A percentile compares a stretch with the other conserved stretches of the same genome.
These are phyloP conservation scores for Coemansia sp. DNA, from an alignment of 192 early-diverging fungal genomes.

Conservation along the genomic window DNA sequence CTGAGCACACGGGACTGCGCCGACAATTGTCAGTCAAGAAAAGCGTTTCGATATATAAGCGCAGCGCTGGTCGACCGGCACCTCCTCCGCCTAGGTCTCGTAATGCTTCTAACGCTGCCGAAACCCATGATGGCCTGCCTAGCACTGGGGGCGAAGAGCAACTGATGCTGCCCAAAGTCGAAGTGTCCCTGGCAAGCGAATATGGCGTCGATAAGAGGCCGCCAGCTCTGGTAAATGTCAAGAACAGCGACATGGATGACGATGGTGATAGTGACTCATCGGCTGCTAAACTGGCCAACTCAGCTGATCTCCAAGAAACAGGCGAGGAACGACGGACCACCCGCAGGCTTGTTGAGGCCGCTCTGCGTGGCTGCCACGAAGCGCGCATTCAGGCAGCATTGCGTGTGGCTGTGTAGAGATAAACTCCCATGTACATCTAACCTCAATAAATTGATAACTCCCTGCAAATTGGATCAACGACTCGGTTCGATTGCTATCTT, in stretches of 20 bases:
- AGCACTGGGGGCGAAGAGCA: neutral
- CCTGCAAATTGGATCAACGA: neutral
- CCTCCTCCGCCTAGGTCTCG: conserved; percentile 34
- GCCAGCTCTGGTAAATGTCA: neutral
- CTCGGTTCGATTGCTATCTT: conserved; percentile 5
- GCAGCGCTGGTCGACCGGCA: conserved; percentile 18
- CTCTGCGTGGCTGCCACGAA: conserved; percentile 44
- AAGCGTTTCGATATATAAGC: conserved; percentile 53
- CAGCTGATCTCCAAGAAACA: conserved; percentile 2
- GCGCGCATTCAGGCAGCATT: conserved; percentile 27
- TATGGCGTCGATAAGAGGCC: neutral
- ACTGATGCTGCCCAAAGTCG: neutral
- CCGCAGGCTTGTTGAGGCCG: conserved; percentile 41
- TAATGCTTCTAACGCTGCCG: neutral
- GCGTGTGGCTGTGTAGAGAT: neutral
- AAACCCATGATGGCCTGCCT: neutral
- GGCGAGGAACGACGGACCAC: conserved; percentile 38
- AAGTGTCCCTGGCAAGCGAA: neutral
- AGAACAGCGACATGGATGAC: conserved; percentile 3
- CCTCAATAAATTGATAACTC: no score
- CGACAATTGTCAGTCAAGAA: conserved; percentile 52
- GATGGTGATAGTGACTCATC: conserved; percentile 12
- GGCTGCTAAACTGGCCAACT: neutral
- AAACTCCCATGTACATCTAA: no score
- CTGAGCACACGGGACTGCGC: conserved; percentile 45